A percentile compares a stretch with the other conserved stretches of the same genome.
Conservation (phyloP, 1,284 basidiomycete genomes). For the Fomitopsis pinicola region DNA sequence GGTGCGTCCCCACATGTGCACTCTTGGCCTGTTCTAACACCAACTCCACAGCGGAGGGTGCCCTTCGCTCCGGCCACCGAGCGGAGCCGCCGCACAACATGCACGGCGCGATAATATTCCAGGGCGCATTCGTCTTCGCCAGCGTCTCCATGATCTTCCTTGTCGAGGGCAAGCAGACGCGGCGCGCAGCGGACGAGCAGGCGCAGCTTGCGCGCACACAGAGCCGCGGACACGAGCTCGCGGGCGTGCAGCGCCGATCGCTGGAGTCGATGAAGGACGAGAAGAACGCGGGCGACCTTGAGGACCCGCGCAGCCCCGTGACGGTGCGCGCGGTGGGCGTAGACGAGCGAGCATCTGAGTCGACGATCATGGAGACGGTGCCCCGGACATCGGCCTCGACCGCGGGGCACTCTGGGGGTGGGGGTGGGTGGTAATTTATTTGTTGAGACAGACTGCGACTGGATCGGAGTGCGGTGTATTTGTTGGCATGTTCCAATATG, state of each 20-base stretch:
- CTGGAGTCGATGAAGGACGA: neutral
- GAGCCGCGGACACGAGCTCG: neutral
- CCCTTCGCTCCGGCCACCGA: slow-evolving; percentile 53
- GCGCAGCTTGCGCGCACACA: neutral
- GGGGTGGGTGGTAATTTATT: neutral
- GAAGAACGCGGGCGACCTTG: neutral
- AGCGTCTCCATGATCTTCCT: slow-evolving; percentile 40
- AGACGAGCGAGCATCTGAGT: neutral
- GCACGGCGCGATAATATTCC: slow-evolving; percentile 59
- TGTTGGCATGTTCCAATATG: neutral
- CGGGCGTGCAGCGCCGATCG: neutral
- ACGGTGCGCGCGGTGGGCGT: neutral
- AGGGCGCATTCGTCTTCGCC: slow-evolving; percentile 43
- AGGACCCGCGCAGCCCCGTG: neutral
- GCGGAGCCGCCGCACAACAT: slow-evolving; percentile 70
- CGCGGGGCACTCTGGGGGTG: neutral
- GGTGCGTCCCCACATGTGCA: slow-evolving; percentile 34
- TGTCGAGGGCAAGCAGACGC: slow-evolving; percentile 52
- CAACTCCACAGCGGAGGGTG: slow-evolving; percentile 45
- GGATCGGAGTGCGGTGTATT: neutral
- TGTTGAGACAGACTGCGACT: neutral
- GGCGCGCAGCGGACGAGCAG: slow-evolving; percentile 53
- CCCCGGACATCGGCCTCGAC: neutral
- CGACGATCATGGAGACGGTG: neutral
- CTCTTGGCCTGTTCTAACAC: neutral